Evolutionary conservation across 768 basidiomycete genomes (phyloP), one percentile per base, ranked within the genome.

Genomic region (Arthromyces matolae): DNA sequence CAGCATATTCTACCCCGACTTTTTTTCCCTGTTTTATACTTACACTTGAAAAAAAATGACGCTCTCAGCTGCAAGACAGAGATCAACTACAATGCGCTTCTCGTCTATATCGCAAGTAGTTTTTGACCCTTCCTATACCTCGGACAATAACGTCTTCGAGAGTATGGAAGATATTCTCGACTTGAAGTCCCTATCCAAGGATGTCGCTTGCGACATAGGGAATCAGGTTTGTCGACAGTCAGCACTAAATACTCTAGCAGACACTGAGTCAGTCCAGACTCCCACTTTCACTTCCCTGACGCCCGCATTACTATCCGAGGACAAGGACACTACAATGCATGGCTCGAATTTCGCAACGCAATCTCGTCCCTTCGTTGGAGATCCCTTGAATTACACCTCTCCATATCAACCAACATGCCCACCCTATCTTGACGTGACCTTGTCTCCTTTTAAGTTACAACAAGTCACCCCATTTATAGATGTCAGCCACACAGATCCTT

Each of bases 121-220:
- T 31, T 33, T 23, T 4, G 27, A 39, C n/a, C n/a, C 42, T 10
- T 23, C 28, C 31, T 14, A 29, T 16, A 36, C 20, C 22, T 45
- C 14, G 19, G 39, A 31, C 23, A 36, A 55, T 25, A n/a, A n/a
- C n/a, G n/a, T n/a, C n/a, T 52, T 55, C 14, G 41, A 52, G 22
- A 52, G 39, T 34, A 55, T 50, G 54, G 54, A 49, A 35, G 47
- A 55, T 20, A 19, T 55, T 16, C 31, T 27, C 12, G 38, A 47
- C 28, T 38, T 50, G 13, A 16, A 14, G 6, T 45, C 33, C 20
- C 22, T 47, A n/a, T n/a, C n/a, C n/a, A n/a, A n/a, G n/a, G n/a
- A n/a, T n/a, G n/a, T n/a, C n/a, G n/a, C n/a, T n/a, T n/a, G n/a
- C n/a, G n/a, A n/a, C n/a, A n/a, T n/a, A n/a, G n/a, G n/a, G n/a